Conservation (phyloP, 257 asterid species). For the Linaria vulgaris region DNA sequence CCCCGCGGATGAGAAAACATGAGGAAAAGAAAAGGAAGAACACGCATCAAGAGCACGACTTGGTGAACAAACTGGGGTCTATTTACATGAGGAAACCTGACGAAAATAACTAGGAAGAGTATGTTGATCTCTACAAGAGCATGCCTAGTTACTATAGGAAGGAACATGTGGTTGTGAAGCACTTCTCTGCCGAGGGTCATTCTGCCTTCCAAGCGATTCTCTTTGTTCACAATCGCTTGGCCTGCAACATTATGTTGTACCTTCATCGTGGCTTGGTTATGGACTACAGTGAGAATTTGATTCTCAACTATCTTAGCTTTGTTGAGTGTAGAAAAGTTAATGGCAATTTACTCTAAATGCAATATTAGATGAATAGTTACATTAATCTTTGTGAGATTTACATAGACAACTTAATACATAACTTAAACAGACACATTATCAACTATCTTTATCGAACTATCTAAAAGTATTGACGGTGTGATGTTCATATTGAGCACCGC, state of each 20-base stretch:
- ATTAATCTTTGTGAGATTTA: no score
- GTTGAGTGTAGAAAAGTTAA: conserved; percentile 62
- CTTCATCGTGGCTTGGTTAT: conserved; percentile 58
- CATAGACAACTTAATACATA: no score
- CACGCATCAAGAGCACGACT: conserved; percentile 49
- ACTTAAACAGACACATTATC: no score
- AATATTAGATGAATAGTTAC: no score
- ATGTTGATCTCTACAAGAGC: conserved; percentile 59
- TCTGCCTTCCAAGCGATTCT: conserved; percentile 57
- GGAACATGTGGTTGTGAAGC: conserved; percentile 56
- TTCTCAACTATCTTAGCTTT: conserved; percentile 52
- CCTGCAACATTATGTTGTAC: conserved; percentile 57
- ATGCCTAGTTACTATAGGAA: conserved; percentile 63
- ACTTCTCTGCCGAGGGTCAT: conserved; percentile 65
- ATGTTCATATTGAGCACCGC: no score
- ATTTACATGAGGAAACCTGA: conserved; percentile 67
- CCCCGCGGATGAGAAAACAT: conserved; percentile 46
- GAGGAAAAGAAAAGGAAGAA: conserved; percentile 56
- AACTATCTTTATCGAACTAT: no score
- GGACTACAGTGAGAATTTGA: conserved; percentile 64
- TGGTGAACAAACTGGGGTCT: conserved; percentile 57
- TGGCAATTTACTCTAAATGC: no score
- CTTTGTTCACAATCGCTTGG: conserved; percentile 56
- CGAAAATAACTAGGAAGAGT: conserved; percentile 59
- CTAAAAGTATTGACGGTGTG: no score